A percentile compares a stretch with the other conserved stretches of the same genome.
Conservation (phyloP, 371 early-diverging fungal species). For the Dichotomocladium elegans region DNA sequence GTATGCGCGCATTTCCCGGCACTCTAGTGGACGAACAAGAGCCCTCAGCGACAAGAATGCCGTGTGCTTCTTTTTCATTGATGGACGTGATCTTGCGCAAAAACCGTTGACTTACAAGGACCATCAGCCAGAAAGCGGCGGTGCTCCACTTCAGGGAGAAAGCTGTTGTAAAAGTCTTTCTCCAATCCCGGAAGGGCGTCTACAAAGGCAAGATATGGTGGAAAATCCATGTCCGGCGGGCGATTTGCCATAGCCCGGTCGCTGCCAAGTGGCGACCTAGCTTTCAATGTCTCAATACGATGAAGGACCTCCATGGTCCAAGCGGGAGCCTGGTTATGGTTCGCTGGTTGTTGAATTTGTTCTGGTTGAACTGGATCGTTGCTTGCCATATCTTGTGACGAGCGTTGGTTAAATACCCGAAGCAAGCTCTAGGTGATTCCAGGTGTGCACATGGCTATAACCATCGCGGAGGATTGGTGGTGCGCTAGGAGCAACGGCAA, state of each 20-base stretch:
- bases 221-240: not conserved
- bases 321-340: not conserved
- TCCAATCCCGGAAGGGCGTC: slow-evolving; percentile 1
- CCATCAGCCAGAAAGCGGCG: slow-evolving; percentile 1
- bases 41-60: no score
- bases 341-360: not conserved
- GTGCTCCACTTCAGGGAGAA: not conserved
- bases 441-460: no score
- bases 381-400: not conserved
- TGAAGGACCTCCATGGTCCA: not conserved
- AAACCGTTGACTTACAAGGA: no score
- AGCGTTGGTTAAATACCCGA: not conserved
- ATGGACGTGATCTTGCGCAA: no score
- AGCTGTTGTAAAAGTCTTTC: not conserved
- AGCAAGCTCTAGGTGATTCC: no score
- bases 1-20: no score
- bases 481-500: no score
- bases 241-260: not conserved
- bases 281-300: not conserved
- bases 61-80: no score
- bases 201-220: not conserved
- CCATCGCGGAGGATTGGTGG: no score
- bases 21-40: no score
- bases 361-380: not conserved
- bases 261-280: not conserved